These are phyloP conservation scores for Iris pallida DNA, from an alignment of 116 monocot species.

Conservation along the genomic window DNA sequence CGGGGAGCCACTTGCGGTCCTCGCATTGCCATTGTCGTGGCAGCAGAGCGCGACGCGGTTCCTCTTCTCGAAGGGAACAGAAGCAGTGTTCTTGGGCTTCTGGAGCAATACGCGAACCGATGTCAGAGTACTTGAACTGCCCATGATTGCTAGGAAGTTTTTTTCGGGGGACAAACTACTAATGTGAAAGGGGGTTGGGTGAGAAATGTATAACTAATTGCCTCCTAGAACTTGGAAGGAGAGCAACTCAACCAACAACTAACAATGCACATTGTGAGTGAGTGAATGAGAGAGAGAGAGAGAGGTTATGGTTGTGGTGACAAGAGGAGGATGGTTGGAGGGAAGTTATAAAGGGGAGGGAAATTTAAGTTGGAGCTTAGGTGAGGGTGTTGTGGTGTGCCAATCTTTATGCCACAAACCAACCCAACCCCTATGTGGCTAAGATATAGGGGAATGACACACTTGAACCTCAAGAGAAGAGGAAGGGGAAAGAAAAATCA, in stretches of 20 bases:
- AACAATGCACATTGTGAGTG: constrained; percentile 3
- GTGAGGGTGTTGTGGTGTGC: constrained; percentile 7
- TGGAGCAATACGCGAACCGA: neutral
- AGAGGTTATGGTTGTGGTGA: neutral
- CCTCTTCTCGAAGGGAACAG: constrained; percentile 1
- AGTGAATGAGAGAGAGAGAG: neutral
- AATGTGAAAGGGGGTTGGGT: constrained; percentile 6
- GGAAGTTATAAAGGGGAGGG: constrained; percentile 13
- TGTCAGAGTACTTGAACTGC: constrained; percentile 17
- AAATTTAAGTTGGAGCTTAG: constrained; percentile 19
- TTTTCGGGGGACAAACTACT: constrained; percentile 3
- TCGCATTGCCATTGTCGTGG: constrained; percentile 19
- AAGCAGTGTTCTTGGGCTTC: constrained; percentile 3
- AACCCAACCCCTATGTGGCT: constrained; percentile 14
- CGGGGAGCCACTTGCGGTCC: constrained; percentile 4
- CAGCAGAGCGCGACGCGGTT: constrained; percentile 4
- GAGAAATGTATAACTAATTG: constrained; percentile 14
- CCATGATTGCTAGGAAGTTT: constrained; percentile 25
- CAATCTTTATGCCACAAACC: constrained; percentile 44
- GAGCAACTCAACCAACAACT: constrained; percentile 29
- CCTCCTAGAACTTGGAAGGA: constrained; percentile 15
- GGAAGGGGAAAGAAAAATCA: neutral
- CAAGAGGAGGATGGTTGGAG: constrained; percentile 16
- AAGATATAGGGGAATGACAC: neutral
- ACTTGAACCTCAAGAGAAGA: neutral